A percentile compares a stretch with the other conserved stretches of the same genome.
These are phyloP conservation scores for Hymenoscyphus occultus DNA, from an alignment of 2,329 filamentous ascomycete genomes.

Conservation along the genomic window DNA sequence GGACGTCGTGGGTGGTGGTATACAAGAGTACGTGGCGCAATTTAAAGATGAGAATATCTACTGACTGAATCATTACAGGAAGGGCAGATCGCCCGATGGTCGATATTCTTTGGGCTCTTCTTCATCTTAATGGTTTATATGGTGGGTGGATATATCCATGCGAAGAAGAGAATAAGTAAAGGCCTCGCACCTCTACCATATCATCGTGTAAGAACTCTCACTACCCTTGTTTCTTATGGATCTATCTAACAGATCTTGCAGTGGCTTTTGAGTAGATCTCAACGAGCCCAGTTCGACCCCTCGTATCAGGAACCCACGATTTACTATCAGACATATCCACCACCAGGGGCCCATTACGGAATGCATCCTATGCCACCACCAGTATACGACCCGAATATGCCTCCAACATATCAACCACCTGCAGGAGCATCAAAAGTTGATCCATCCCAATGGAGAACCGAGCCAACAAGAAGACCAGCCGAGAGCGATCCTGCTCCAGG, in stretches of 20 bases:
- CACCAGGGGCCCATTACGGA: conserved; percentile 37
- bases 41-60: conserved; percentile 2
- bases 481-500: conserved; percentile 34
- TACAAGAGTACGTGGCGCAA: conserved; percentile 36
- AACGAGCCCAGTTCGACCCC: conserved; percentile 38
- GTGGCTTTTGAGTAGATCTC: conserved; percentile 35
- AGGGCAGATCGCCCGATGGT: conserved; percentile 60
- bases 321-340: conserved; percentile 42
- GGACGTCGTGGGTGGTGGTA: conserved; percentile 41
- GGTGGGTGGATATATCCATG: conserved; percentile 67
- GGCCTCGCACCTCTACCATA: conserved; percentile 65
- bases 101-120: conserved; percentile 52
- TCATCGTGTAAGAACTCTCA: conserved; percentile 56
- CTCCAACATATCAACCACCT: conserved; percentile 54
- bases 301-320: conserved; percentile 46
- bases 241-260: conserved; percentile 22
- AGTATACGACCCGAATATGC: conserved; percentile 56
- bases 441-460: conserved; percentile 44
- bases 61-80: conserved; percentile 33
- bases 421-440: conserved; percentile 52
- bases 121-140: conserved; percentile 61
- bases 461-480: conserved; percentile 33
- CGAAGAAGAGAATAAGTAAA: conserved; percentile 61
- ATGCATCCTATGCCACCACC: conserved; percentile 51
- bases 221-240: neutral